Evolutionary conservation across 179 eudicot species (phyloP).

Genomic region (Vitellaria paradoxa): DNA sequence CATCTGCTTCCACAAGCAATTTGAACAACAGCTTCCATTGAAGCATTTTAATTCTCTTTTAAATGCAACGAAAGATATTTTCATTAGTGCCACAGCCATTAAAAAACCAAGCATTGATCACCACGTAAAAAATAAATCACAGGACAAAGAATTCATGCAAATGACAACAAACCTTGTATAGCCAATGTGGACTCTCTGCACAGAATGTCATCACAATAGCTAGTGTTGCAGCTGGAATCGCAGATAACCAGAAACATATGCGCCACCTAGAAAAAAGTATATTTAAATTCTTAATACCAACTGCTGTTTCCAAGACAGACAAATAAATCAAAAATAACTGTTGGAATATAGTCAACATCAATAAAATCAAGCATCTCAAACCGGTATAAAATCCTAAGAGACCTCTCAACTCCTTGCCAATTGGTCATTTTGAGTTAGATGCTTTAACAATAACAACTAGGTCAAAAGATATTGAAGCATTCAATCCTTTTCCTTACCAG

Average conservation of each 20-base stretch:
- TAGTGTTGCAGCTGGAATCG: slow-evolving; percentile 73
- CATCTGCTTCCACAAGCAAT: background rate
- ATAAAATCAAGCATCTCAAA: too few relatives aligned
- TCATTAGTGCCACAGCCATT: background rate
- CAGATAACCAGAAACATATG: slow-evolving; percentile 80
- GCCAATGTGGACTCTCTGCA: slow-evolving; percentile 95
- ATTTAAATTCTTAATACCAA: background rate
- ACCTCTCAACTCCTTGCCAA: too few relatives aligned
- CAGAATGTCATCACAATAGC: slow-evolving; percentile 73
- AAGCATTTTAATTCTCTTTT: background rate
- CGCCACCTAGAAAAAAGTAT: slow-evolving; percentile 69
- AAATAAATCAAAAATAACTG: background rate
- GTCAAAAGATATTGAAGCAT: slow-evolving; percentile 3
- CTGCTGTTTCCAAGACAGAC: background rate
- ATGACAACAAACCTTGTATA: slow-evolving; percentile 68
- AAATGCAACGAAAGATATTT: background rate
- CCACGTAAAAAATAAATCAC: background rate
- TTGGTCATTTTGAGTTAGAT: too few relatives aligned
- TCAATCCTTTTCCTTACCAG: slow-evolving; percentile 52
- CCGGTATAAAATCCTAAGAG: too few relatives aligned
- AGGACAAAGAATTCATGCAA: background rate
- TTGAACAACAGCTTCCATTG: background rate
- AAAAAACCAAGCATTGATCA: background rate
- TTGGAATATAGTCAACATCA: too few relatives aligned
- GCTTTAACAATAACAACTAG: background rate